Evolutionary conservation across 2,329 filamentous ascomycete genomes (phyloP), one percentile per base, ranked within the genome.

Genomic region (Cladosporium sp.): DNA sequence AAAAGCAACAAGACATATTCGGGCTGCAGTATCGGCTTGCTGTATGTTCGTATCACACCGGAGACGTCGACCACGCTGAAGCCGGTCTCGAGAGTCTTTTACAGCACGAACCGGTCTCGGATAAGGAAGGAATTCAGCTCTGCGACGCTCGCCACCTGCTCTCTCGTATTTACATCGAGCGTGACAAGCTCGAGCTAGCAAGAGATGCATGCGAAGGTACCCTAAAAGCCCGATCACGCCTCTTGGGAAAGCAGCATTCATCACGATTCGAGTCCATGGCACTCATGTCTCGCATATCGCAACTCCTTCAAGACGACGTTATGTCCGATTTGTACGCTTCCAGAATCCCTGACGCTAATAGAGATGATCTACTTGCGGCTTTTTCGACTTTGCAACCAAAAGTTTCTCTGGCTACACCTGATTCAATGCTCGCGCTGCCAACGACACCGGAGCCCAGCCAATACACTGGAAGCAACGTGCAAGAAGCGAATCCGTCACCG

Each of bases 261-360:
- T 68, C 68, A 11, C 68, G 73, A 30, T 67, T 74, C 38, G 74
- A 74, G 60, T 75, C 74, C 18, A 68, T 71, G 58, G 72, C 73
- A 14, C 70, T 76, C 52, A 74, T 75, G 72, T 71, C 73, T 30
- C 70, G 72, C 44, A 73, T 76, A 49, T 71, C 58, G 11, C 32
- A 64, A n/a, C 60, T 70, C 8, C 62, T 63, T 49, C 59, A 65
- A 18, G 68, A 68, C 32, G 34, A 59, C 34, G 34, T 67, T n/a
- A 54, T 62, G n/a, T 64, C 66, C 1, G 65, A 67, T 30, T 65
- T 67, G 36, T 67, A 66, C 47, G 52, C 61, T 34, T 62, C 26
- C 32, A 70, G 68, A 49, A 67, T 70, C 18, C 68, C 68, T 1
- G 64, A 68, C 18, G 59, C n/a, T 14, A 38, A 63, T 2, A 64